These are phyloP conservation scores for Floccularia luteovirens DNA, from an alignment of 768 basidiomycete genomes.

Conservation along the genomic window DNA sequence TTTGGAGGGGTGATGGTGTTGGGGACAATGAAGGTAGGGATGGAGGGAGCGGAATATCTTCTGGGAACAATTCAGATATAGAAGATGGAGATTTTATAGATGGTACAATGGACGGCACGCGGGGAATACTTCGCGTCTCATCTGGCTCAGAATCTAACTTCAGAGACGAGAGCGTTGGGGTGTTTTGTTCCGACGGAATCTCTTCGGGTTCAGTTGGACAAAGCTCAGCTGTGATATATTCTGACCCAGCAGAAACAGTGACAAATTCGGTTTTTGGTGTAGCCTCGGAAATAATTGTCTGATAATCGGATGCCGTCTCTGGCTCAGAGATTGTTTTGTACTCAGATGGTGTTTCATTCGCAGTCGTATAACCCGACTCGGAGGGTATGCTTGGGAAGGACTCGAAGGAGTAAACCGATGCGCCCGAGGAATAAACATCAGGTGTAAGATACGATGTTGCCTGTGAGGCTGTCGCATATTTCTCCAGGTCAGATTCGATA, in stretches of 20 bases:
- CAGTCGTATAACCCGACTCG: slow-evolving; percentile 20
- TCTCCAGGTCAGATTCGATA: slow-evolving; percentile 19
- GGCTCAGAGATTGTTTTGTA: slow-evolving; percentile 11
- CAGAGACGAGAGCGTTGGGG: slow-evolving; percentile 30
- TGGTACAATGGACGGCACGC: slow-evolving; percentile 19
- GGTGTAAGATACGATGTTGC: slow-evolving; percentile 44
- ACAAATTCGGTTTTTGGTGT: slow-evolving; percentile 43
- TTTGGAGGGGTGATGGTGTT: slow-evolving; percentile 7
- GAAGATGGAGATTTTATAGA: slow-evolving; percentile 22
- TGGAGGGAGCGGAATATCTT: slow-evolving; percentile 17
- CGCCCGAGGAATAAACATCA: slow-evolving; percentile 21
- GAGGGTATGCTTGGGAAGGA: slow-evolving; percentile 58
- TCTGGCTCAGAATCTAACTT: slow-evolving; percentile 21
- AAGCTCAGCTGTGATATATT: slow-evolving; percentile 42
- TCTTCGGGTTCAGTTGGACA: slow-evolving; percentile 31
- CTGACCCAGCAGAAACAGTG: slow-evolving; percentile 32
- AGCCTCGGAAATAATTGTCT: no score
- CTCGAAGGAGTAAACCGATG: slow-evolving; percentile 42
- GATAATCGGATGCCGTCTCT: no score
- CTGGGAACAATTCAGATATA: slow-evolving; percentile 17
- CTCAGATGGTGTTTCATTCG: slow-evolving; percentile 26
- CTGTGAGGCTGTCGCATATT: slow-evolving; percentile 36
- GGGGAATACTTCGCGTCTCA: slow-evolving; percentile 13
- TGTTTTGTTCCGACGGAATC: slow-evolving; percentile 34
- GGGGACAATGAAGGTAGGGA: slow-evolving; percentile 8